Evolutionary conservation across 129 eudicot species (phyloP), one percentile per base, ranked within the genome.

Genomic region (Deinandra increscens): DNA sequence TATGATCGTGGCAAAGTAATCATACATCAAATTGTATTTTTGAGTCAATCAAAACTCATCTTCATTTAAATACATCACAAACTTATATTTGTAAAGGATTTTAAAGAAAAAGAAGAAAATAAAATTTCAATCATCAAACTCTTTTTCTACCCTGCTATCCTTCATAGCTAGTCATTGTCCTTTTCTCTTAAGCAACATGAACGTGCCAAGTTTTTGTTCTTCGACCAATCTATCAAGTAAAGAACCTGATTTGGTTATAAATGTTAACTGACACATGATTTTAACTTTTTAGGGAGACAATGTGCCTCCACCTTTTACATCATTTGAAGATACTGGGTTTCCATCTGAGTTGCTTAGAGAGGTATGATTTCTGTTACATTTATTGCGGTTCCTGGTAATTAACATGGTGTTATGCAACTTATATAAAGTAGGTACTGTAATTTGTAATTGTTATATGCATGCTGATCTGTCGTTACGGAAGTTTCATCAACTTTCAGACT

Each of bases 281-380:
- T 54, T 37, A 18, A 17, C 5, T 33, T 26, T 74, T 4, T 60
- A 93, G 98, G 98, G 98, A 78, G 80, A 72, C 59, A 78, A 78
- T 65, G 95, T 85, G 64, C 95, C 96, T 22, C 75, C 77, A 38
- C 98, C 98, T 50, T 84, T 86, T 72, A 82, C 76, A 34, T 72
- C 95, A 50, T 93, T 93, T 83, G 91, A 87, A 81, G 86, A 77
- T 46, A 84, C 95, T 53, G 95, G 89, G 38, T 85, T 93, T 44
- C 98, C 98, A 46, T 78, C 98, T 18, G 98, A 93, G 76, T 67
- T 93, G 60, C 83, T 93, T 51, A 83, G 91, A 79, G 95, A 89
- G 98, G 98, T 93, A 93, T 81, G 80, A 37, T 43, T 44, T 72
- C 7, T 36, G 71, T 65, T 61, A 9, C 55, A 7, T 39, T 75